phyloP scores from a whole-genome alignment of 768 basidiomycete genomes.

The Calocera cornea region DNA sequence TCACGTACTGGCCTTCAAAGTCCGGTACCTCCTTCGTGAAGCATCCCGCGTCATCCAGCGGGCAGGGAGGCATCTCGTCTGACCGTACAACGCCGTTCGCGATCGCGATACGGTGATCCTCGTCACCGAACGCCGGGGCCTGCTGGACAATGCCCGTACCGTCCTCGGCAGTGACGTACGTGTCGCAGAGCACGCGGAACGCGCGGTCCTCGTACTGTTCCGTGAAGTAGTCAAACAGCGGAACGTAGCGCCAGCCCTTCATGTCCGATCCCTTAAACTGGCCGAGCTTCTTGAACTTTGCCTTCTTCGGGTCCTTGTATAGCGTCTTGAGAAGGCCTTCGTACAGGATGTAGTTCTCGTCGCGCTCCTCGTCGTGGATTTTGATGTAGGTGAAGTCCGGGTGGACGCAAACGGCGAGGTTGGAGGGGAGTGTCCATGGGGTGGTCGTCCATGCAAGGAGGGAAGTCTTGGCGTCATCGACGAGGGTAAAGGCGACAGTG shows the following conservation, averaged over 20 bases:
- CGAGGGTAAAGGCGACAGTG: constrained; percentile 82
- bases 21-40: constrained; percentile 86
- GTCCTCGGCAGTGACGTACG: constrained; percentile 82
- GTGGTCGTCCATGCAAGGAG: constrained; percentile 98
- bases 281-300: constrained; percentile 83
- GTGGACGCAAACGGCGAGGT: constrained; percentile 88
- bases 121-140: constrained; percentile 95
- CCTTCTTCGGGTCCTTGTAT: constrained; percentile 95
- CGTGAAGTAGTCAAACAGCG: constrained; percentile 92
- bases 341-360: constrained; percentile 82
- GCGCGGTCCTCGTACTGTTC: constrained; percentile 89
- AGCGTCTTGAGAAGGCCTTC: constrained; percentile 74
- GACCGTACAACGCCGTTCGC: constrained; percentile 65
- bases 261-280: constrained; percentile 82
- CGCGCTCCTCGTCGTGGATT: constrained; percentile 77
- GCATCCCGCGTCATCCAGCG: constrained; percentile 75
- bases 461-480: constrained; percentile 82
- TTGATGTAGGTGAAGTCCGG: constrained; percentile 94
- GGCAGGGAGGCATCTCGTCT: constrained; percentile 93
- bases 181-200: constrained; percentile 77
- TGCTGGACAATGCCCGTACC: constrained; percentile 99
- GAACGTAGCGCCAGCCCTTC: constrained; percentile 91
- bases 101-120: constrained; percentile 89
- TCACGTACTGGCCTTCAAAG: constrained; percentile 77
- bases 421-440: constrained; percentile 95